Percentiles rank a stretch among this genome's conserved stretches.
These are phyloP conservation scores for Xerocomus spinulosus DNA, from an alignment of 768 basidiomycete species.

Conservation along the genomic window DNA sequence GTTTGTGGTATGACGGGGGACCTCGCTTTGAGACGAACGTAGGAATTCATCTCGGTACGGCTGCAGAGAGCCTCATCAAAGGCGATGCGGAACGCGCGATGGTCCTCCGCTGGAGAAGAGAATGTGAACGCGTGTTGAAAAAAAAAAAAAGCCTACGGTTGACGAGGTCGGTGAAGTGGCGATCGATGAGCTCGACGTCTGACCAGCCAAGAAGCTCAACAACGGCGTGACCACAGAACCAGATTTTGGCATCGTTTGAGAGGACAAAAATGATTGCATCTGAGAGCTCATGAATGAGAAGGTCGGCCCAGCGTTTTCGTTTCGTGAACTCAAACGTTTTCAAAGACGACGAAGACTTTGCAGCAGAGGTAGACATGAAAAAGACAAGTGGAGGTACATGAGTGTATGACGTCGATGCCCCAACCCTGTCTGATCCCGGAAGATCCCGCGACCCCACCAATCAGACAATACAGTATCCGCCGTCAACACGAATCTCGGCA, in stretches of 20 bases:
- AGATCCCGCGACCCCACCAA: neutral
- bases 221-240: constrained; percentile 66
- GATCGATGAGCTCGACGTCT: constrained; percentile 67
- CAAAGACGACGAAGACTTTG: constrained; percentile 6
- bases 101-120: constrained; percentile 51
- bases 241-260: constrained; percentile 55
- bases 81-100: constrained; percentile 37
- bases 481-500: constrained; percentile 79
- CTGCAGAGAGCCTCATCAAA: constrained; percentile 55
- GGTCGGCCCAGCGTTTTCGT: constrained; percentile 81
- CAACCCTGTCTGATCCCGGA: constrained; percentile 3
- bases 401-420: constrained; percentile 25
- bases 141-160: constrained; percentile 39
- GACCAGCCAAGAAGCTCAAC: constrained; percentile 75
- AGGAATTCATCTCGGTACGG: constrained; percentile 49
- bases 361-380: constrained; percentile 16
- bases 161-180: constrained; percentile 59
- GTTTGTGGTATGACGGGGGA: constrained; percentile 24
- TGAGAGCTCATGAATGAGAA: constrained; percentile 70
- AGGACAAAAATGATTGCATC: constrained; percentile 69
- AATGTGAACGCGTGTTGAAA: constrained; percentile 1
- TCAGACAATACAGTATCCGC: constrained; percentile 76
- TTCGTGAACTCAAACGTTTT: constrained; percentile 77
- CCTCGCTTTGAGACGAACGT: constrained; percentile 57
- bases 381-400: neutral